These are phyloP conservation scores for Rhododendron kiyosumense DNA, from an alignment of 148 eudicot species.

Conservation along the genomic window DNA sequence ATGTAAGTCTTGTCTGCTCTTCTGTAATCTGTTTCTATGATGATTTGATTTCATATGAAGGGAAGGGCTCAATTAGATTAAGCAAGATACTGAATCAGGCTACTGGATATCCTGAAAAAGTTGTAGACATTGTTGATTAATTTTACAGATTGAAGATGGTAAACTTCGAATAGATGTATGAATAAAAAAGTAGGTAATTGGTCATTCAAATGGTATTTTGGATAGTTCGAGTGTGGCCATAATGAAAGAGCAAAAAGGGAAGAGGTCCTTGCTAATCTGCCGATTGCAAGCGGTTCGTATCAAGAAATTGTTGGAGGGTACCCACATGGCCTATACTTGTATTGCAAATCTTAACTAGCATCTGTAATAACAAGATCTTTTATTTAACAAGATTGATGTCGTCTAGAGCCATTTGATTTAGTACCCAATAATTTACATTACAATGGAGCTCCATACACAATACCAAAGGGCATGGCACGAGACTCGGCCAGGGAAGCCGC, in stretches of 20 bases:
- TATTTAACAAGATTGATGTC: neutral
- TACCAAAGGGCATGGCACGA: neutral
- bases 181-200: neutral
- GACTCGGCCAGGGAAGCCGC: neutral
- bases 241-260: neutral
- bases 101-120: neutral
- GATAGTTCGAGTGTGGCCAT: neutral
- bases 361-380: neutral
- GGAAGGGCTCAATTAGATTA: neutral
- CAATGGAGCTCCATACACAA: neutral
- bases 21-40: neutral
- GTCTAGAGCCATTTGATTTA: neutral
- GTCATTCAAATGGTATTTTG: neutral
- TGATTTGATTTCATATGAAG: neutral
- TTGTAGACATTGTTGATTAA: neutral
- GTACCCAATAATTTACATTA: neutral
- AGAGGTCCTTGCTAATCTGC: neutral
- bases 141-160: too few species aligned
- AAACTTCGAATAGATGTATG: neutral
- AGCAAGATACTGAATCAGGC: neutral
- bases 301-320: neutral
- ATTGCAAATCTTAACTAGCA: neutral
- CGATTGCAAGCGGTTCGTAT: neutral
- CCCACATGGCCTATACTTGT: neutral
- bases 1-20: too few species aligned